phyloP scores from a whole-genome alignment of 1,284 basidiomycete species.

The Apiotrichum sp. region DNA sequence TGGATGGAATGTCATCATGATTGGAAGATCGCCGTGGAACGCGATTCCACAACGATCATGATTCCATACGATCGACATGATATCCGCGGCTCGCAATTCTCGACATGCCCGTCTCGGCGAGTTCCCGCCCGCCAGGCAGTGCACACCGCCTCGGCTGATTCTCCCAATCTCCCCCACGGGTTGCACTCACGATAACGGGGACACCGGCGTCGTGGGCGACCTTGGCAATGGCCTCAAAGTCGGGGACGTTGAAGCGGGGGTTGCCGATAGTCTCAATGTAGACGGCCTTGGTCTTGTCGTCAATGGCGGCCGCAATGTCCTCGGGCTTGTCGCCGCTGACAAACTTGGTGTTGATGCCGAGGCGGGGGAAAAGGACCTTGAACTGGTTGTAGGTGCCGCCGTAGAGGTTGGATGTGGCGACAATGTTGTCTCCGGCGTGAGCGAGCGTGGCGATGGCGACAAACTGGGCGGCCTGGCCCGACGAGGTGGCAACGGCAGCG shows the following conservation, averaged over 20 bases:
- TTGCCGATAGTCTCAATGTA: slow-evolving; percentile 81
- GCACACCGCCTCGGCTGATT: no score
- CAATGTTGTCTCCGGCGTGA: slow-evolving; percentile 70
- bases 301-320: slow-evolving; percentile 65
- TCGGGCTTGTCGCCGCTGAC: slow-evolving; percentile 60
- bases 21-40: no score
- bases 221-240: slow-evolving; percentile 68
- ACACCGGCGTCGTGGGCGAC: slow-evolving; percentile 35
- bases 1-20: no score
- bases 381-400: slow-evolving; percentile 83
- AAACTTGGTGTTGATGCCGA: slow-evolving; percentile 69
- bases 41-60: no score
- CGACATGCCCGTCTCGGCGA: no score
- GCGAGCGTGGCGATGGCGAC: slow-evolving; percentile 65
- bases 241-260: slow-evolving; percentile 69
- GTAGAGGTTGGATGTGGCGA: slow-evolving; percentile 64
- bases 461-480: slow-evolving; percentile 77
- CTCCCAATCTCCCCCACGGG: no score
- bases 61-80: no score
- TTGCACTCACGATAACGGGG: slow-evolving; percentile 34
- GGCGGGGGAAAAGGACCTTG: slow-evolving; percentile 51
- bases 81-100: no score
- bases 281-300: slow-evolving; percentile 53
- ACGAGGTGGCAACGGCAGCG: slow-evolving; percentile 70
- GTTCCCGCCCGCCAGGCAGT: no score